Base-by-base conservation (phyloP, 805 yeast genomes). In the Brettanomyces custersianus region DNA sequence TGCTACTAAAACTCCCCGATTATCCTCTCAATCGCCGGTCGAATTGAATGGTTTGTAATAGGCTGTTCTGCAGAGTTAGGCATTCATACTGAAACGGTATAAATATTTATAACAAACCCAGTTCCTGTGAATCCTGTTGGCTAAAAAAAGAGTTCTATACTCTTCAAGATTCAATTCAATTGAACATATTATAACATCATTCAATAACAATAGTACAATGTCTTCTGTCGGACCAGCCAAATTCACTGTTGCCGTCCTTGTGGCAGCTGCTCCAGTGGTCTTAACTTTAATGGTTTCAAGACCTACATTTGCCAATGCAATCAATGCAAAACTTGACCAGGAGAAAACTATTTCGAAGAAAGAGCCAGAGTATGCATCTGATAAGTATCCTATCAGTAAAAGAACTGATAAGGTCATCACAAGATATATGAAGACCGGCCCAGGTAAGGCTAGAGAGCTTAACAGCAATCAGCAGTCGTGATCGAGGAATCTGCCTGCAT, bases 301-400 rank as follows among this genome's bases (percentile, higher is more conserved):
- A 49, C 63, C 63, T 28, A 50, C 58, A 2, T 59, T 57, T 40
- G 57, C 62, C 6, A 59, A 58, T 35, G 59, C 61, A 5, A 56
- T 59, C 42, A 45, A 54, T 35, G 48, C 48, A 17, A 55, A 56
- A 34, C 41, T 59, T 19, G 51, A 52, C 23, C 62, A 55, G 41
- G 60, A 59, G 41, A 46, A 42, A 38, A 38, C 50, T 32, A 60
- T 57, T 38, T 47, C 49, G 15, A 39, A 41, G 35, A 52, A 47
- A 40, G 59, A 58, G 27, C 23, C 21, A n/a, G 32, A 44, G 13
- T 57, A 37, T 36, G 45, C 44, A 35, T 39, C 51, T 13, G 62
- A 57, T 33, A 40, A 31, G 33, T 55, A 53, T 31, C 30, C 31
- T 13, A 47, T 49, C 4, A 45, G 43, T 37, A 36, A 31, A n/a